Percentiles rank a stretch among this genome's conserved stretches.
These are phyloP conservation scores for Nicotiana attenuata DNA, from an alignment of 257 asterid species.

Conservation along the genomic window DNA sequence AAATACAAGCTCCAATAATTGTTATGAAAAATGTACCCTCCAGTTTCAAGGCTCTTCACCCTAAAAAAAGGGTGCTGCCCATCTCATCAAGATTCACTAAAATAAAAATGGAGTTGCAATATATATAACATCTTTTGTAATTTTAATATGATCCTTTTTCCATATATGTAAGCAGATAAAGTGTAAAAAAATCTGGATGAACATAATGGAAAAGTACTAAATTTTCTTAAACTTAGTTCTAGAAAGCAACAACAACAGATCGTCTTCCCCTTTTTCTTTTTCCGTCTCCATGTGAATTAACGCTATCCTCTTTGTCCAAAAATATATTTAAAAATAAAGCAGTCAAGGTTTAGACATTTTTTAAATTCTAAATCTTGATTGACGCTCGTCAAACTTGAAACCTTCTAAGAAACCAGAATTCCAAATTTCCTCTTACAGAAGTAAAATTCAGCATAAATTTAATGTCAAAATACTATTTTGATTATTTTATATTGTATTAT, in stretches of 20 bases:
- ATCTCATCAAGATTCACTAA: not conserved
- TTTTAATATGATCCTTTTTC: not conserved
- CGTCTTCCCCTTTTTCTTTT: not conserved
- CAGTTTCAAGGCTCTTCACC: not conserved
- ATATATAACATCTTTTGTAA: not conserved
- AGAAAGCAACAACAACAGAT: not conserved
- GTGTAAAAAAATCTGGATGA: slow-evolving; percentile 14
- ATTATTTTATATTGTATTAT: too few relatives aligned
- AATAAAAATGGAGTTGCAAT: not conserved
- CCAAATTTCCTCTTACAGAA: not conserved
- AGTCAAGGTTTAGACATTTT: not conserved
- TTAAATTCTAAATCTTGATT: not conserved
- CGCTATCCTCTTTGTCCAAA: too few relatives aligned
- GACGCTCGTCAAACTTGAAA: not conserved
- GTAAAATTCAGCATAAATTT: not conserved
- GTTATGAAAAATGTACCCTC: not conserved
- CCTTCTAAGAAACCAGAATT: not conserved
- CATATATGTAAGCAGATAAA: not conserved
- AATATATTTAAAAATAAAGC: not conserved
- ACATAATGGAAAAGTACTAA: slow-evolving; percentile 15
- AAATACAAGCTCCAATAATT: slow-evolving; percentile 10
- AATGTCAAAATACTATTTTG: not conserved
- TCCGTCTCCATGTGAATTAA: too few relatives aligned
- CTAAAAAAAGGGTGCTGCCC: not conserved
- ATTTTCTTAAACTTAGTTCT: not conserved